These are phyloP conservation scores for Thielaviopsis euricoi DNA, from an alignment of 2,329 filamentous ascomycete genomes.

Conservation along the genomic window DNA sequence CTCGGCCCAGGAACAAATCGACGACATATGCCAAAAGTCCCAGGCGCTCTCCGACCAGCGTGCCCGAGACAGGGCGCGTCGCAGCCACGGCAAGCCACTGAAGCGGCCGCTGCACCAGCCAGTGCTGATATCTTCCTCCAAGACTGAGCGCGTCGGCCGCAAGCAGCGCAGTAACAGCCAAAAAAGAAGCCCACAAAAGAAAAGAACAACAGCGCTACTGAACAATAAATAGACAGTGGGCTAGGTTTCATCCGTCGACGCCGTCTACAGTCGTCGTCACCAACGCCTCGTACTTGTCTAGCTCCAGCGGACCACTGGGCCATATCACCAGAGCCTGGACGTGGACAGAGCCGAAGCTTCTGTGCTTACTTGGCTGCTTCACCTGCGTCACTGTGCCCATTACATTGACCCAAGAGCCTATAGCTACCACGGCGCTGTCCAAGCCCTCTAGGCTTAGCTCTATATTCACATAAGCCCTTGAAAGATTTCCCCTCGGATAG, in stretches of 20 bases:
- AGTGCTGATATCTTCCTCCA: background rate
- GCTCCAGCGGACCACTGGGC: slow-evolving; percentile 54
- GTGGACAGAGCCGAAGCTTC: slow-evolving; percentile 17
- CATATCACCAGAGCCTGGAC: slow-evolving; percentile 68
- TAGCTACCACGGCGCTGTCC: slow-evolving; percentile 42
- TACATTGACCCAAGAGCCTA: slow-evolving; percentile 81
- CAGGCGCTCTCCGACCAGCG: slow-evolving; percentile 38
- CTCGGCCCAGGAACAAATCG: slow-evolving; percentile 37
- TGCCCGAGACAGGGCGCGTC: background rate
- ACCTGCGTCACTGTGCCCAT: slow-evolving; percentile 53
- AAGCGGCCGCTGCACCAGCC: background rate
- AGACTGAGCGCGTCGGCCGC: background rate
- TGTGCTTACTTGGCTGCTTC: background rate
- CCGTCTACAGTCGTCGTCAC: background rate
- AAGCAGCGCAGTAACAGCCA: background rate
- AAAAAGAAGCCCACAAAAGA: background rate
- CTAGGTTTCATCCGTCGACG: background rate
- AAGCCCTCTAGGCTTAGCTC: slow-evolving; percentile 52
- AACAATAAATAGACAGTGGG: background rate
- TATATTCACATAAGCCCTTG: slow-evolving; percentile 49
- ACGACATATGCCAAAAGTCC: slow-evolving; percentile 44
- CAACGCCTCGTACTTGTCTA: slow-evolving; percentile 52
- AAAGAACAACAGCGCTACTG: background rate
- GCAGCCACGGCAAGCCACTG: background rate
- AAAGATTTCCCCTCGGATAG: slow-evolving; percentile 31